A percentile compares a stretch with the other conserved stretches of the same genome.
phyloP scores from a whole-genome alignment of 495 filamentous ascomycete genomes.

The Entonaema liquescens region DNA sequence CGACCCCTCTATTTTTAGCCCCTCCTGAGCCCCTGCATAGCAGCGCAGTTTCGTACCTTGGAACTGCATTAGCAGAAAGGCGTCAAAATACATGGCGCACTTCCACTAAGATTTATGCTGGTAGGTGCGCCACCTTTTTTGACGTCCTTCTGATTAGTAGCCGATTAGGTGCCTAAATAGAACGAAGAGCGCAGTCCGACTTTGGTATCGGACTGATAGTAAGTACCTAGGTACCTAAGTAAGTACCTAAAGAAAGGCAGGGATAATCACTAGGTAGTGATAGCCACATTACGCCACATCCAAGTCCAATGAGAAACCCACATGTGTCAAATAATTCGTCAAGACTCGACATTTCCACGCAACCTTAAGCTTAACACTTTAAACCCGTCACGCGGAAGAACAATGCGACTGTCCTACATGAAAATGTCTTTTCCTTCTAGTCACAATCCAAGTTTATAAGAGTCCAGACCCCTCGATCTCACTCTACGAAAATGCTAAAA shows the following conservation, averaged over 20 bases:
- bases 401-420: constrained; percentile 9
- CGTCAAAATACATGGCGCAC: too few species aligned
- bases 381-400: constrained; percentile 22
- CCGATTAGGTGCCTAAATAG: too few species aligned
- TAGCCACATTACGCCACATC: constrained; percentile 25
- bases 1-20: constrained; percentile 20
- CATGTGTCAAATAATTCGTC: constrained; percentile 34
- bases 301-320: constrained; percentile 27
- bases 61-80: not conserved
- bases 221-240: too few species aligned
- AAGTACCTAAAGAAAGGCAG: not conserved
- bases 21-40: constrained; percentile 28
- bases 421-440: constrained; percentile 12
- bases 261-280: not conserved
- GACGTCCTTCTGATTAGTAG: too few species aligned
- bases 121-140: too few species aligned
- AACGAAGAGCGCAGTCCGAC: not conserved
- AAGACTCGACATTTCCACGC: constrained; percentile 1
- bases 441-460: constrained; percentile 10
- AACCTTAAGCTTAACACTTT: not conserved
- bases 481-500: constrained; percentile 1
- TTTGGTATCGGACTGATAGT: not conserved
- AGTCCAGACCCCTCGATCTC: constrained; percentile 8
- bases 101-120: too few species aligned
- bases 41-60: constrained; percentile 2